Evolutionary conservation across 129 eudicot species (phyloP), one percentile per base, ranked within the genome.

Genomic region (Dittrichia graveolens): DNA sequence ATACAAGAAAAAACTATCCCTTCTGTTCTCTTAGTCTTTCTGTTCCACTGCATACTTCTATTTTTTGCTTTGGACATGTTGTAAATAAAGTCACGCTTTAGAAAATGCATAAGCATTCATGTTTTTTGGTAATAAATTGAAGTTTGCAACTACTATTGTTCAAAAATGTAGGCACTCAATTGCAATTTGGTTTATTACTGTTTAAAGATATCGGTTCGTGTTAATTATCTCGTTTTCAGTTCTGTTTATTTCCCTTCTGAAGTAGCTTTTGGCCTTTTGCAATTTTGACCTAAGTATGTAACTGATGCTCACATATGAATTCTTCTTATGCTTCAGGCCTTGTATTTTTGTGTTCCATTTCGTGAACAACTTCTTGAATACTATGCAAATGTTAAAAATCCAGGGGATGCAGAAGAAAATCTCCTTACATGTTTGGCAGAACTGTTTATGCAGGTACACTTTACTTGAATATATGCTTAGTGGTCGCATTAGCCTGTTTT

Each of bases 331-430:
- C 63, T 71, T 35, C 91, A 95, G 97, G 97, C 97, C 60, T 80
- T 90, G 7, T 95, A 95, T 66, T 95, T 91, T 63, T 95, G 99
- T 83, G 99, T 88, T 61, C 99, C 99, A 43, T 95, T 95, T 59
- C 99, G 96, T 5, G 94, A 90, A 74, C 96, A 95, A 61, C 71
- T 95, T 58, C 88, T 95, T 44, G 99, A 88, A 48, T 91, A 91
- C 76, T 89, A 85, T 71, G 76, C 84, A 35, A 88, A 85, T 77
- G 85, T 77, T 79, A 95, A 88, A 85, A 83, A 41, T 80, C 82
- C 83, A 53, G 85, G 80, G 8, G 97, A 95, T 77, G 78, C 83
- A 6, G 97, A 95, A 73, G 99, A 95, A 74, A 95, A 85, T 78
- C 90, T 95, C 15, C 82, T 95, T 63, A 88, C 96, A 46, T 95